phyloP scores from a whole-genome alignment of 441 rosid genomes.

The Cnidoscolus chayamansa region DNA sequence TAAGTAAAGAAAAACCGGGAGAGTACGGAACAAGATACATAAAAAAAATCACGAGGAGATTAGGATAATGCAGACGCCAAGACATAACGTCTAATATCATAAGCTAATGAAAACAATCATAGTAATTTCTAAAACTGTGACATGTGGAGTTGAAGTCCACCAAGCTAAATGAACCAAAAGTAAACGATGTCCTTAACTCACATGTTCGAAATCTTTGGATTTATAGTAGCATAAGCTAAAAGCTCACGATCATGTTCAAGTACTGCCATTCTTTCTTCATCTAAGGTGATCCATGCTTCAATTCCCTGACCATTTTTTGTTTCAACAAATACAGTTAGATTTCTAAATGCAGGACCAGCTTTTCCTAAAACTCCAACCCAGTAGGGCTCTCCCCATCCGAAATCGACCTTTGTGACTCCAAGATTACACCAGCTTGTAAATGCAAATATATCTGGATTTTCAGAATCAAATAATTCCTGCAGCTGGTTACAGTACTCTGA shows the following conservation, averaged over 20 bases:
- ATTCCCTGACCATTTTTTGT: not conserved
- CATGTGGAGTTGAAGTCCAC: too few relatives aligned
- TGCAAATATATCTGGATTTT: not conserved
- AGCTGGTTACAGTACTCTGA: not conserved
- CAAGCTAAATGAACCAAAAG: too few relatives aligned
- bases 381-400: conserved; percentile 12
- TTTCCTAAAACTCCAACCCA: conserved; percentile 11
- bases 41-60: too few relatives aligned
- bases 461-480: not conserved
- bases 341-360: not conserved
- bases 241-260: not conserved
- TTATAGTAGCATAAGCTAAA: not conserved
- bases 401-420: not conserved
- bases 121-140: too few relatives aligned
- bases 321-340: not conserved
- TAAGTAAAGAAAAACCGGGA: too few relatives aligned
- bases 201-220: not conserved
- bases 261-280: not conserved
- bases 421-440: not conserved
- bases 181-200: not conserved
- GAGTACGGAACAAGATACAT: too few relatives aligned
- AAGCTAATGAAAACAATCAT: too few relatives aligned
- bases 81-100: too few relatives aligned
- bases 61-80: too few relatives aligned
- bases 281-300: conserved; percentile 16